Base-by-base conservation (phyloP, 768 basidiomycete species). In the Boletus vermiculosoides region DNA sequence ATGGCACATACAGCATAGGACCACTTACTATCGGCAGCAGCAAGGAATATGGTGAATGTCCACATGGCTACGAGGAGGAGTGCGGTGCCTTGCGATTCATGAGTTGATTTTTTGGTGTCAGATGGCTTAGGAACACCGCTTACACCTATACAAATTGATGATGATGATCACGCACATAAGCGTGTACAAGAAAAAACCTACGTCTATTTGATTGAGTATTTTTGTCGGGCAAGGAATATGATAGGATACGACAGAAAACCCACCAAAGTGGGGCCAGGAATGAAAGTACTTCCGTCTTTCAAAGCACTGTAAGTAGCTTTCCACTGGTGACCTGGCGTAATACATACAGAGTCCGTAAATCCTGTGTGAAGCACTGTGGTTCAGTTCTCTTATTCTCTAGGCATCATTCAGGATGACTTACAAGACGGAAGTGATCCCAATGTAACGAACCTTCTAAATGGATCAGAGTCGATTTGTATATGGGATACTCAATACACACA, bases 11-110 rank as follows among this genome's bases (percentile, higher is more conserved):
- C n/a, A 20, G 6, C 12, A 52, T 7, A 9, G 1, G 10, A 5
- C 1, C 16, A 67, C 66, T 60, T 31, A 67, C 66, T 25, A n/a
- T 67, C 66, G 0, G 61, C 48, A 9, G 50, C 57, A 33, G 52
- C 54, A 36, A 66, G 55, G 20, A 61, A 67, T 18, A 66, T 1
- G 8, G 44, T 5, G 16, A 59, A 66, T 8, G 7, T 9, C 30
- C 30, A 30, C 2, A 9, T 9, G 30, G 30, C 7, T 30, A 30
- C 9, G 30, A 30, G 30, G 23, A 52, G 3, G 7, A 66, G 22
- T 9, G 44, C 49, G 8, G 42, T 57, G 33, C 65, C 65, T 66
- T 23, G 57, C 30, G 11, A 45, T 46, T 15, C 25, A 28, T 25
- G 20, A 31, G 37, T 48, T 16, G 44, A 30, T 16, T 13, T 9